Percentiles rank a stretch among this genome's conserved stretches.
Evolutionary conservation across 139 green algal species (phyloP).

Genomic region (Pleodorina starrii): DNA sequence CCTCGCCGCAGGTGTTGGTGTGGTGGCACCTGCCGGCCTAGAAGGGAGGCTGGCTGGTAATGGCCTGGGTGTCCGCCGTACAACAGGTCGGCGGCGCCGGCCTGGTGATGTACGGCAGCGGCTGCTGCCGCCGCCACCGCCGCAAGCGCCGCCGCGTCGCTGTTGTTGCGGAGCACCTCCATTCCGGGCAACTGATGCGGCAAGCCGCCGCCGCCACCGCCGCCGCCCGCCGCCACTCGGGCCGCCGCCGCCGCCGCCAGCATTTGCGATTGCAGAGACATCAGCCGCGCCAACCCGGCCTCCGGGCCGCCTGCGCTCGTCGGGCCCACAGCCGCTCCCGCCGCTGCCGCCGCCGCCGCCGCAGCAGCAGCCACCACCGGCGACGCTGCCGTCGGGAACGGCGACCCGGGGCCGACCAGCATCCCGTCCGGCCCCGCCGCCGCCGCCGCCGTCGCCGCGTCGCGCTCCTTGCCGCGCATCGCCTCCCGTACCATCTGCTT

Average conservation of each 20-base stretch:
- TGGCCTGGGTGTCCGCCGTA: too few species aligned
- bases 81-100: not conserved
- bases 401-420: not conserved
- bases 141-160: not conserved
- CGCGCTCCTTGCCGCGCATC: slow-evolving; percentile 2
- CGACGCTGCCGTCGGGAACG: not conserved
- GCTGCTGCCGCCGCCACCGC: not conserved
- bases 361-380: too few species aligned
- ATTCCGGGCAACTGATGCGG: too few species aligned
- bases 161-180: not conserved
- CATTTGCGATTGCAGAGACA: not conserved
- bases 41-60: too few species aligned
- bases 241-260: not conserved
- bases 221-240: not conserved
- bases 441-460: not conserved
- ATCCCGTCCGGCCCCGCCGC: not conserved
- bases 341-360: too few species aligned
- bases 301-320: not conserved
- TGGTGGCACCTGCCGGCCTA: too few species aligned
- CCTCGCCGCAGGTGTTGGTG: not conserved
- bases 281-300: not conserved
- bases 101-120: not conserved
- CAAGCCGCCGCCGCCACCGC: not conserved
- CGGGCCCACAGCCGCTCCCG: too few species aligned
- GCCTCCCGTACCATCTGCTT: slow-evolving; percentile 48